Evolutionary conservation across 2,329 filamentous ascomycete species (phyloP).

Genomic region (Aspergillus tanneri): DNA sequence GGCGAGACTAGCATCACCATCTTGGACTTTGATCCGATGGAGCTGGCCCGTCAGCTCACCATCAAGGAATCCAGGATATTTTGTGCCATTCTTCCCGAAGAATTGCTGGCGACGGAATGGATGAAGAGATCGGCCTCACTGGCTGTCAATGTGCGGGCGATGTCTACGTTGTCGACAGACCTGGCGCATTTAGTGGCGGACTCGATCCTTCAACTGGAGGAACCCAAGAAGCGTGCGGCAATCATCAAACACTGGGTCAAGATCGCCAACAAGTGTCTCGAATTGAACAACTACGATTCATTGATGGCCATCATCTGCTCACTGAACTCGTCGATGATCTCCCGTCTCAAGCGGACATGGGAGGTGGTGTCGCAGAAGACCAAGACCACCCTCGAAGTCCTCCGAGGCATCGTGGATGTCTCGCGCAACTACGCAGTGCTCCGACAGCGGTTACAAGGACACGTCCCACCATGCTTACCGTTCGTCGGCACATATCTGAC

Average conservation of each 20-base stretch:
- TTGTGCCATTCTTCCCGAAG: slow-evolving; percentile 86
- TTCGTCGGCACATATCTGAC: slow-evolving; percentile 97
- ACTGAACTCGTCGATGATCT: slow-evolving; percentile 86
- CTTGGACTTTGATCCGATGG: slow-evolving; percentile 85
- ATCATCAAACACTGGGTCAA: slow-evolving; percentile 99
- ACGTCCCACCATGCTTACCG: slow-evolving; percentile 87
- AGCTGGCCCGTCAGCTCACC: slow-evolving; percentile 88
- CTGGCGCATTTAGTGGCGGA: slow-evolving; percentile 90
- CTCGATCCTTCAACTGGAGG: slow-evolving; percentile 82
- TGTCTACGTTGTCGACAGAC: slow-evolving; percentile 90
- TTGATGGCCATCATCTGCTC: slow-evolving; percentile 97
- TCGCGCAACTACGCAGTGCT: slow-evolving; percentile 88
- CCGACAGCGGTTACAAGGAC: slow-evolving; percentile 76
- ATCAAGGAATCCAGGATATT: slow-evolving; percentile 89
- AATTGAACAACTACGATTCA: slow-evolving; percentile 92
- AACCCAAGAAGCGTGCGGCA: slow-evolving; percentile 84
- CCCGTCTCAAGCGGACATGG: slow-evolving; percentile 87
- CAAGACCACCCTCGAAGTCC: slow-evolving; percentile 71
- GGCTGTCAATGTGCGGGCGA: slow-evolving; percentile 86
- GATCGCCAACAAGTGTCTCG: slow-evolving; percentile 79
- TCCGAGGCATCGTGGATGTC: slow-evolving; percentile 84
- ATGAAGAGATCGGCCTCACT: slow-evolving; percentile 79
- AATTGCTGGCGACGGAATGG: slow-evolving; percentile 89
- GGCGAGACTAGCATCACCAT: slow-evolving; percentile 71
- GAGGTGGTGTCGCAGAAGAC: slow-evolving; percentile 81